phyloP scores from a whole-genome alignment of 75 land plant species.

The Pseudotsuga menziesii region DNA sequence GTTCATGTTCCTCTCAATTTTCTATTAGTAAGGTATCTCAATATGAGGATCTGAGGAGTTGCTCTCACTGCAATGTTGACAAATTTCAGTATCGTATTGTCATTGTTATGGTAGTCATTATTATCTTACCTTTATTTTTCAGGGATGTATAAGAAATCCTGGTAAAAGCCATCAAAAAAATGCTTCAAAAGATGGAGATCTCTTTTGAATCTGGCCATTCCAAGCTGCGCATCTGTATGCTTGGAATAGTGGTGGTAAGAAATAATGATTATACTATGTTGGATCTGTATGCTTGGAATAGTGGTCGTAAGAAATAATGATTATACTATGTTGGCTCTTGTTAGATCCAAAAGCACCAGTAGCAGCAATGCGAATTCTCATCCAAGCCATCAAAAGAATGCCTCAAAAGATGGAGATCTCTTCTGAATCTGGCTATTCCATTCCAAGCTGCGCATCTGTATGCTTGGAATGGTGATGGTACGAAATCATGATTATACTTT shows the following conservation, averaged over 20 bases:
- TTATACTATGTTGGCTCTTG: conserved; percentile 53
- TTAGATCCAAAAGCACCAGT: conserved; percentile 55
- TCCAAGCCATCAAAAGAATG: conserved; percentile 30
- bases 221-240: conserved; percentile 72
- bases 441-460: conserved; percentile 68
- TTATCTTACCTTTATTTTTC: neutral
- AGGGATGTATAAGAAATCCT: conserved; percentile 23
- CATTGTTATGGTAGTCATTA: conserved; percentile 30
- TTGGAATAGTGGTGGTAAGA: conserved; percentile 91
- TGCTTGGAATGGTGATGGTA: conserved; percentile 91
- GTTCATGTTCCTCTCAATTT: conserved; percentile 47
- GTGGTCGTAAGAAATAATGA: conserved; percentile 90
- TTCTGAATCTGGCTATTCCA: conserved; percentile 48
- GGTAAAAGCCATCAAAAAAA: conserved; percentile 13
- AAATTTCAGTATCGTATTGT: conserved; percentile 29
- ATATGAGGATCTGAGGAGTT: conserved; percentile 48
- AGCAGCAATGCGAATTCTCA: conserved; percentile 73
- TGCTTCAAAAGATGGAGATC: conserved; percentile 25
- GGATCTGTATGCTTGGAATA: conserved; percentile 75
- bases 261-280: conserved; percentile 62
- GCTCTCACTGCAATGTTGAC: conserved; percentile 45
- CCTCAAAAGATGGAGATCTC: conserved; percentile 31
- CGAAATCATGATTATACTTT: conserved; percentile 66
- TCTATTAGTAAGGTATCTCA: conserved; percentile 22
- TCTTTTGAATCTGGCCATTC: conserved; percentile 52